Percentiles rank a stretch among this genome's conserved stretches.
phyloP scores from a whole-genome alignment of 352 stramenopile genomes.

The Thalassiosira livingstoniorum region DNA sequence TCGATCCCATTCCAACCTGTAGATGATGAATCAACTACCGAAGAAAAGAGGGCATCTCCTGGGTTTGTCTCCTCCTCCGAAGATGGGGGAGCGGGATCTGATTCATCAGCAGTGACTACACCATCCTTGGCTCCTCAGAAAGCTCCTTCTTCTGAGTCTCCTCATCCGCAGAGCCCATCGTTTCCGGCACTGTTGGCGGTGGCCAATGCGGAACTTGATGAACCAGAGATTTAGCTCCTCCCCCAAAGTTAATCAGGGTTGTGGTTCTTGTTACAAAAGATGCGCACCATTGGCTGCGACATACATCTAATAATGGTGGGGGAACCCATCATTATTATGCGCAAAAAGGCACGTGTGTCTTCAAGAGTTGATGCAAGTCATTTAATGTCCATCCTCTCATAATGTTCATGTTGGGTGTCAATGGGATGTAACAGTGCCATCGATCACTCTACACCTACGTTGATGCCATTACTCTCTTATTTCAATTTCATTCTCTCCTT shows the following conservation, averaged over 20 bases:
- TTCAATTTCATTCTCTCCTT: too few species aligned
- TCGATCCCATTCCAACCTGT: slow-evolving; percentile 8
- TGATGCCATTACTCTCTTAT: too few species aligned
- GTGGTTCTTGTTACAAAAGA: not conserved
- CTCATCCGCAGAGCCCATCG: slow-evolving; percentile 28
- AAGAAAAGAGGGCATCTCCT: too few species aligned
- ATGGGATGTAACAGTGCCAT: too few species aligned
- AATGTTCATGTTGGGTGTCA: too few species aligned
- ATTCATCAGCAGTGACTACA: slow-evolving; percentile 38
- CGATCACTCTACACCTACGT: too few species aligned
- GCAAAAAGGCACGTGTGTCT: not conserved
- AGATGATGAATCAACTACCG: too few species aligned
- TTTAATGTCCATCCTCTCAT: too few species aligned
- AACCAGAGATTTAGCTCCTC: not conserved
- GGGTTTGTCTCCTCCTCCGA: slow-evolving; percentile 31
- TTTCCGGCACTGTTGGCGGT: slow-evolving; percentile 40
- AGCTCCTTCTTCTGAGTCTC: not conserved
- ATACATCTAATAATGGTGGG: not conserved
- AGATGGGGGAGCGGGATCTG: slow-evolving; percentile 14
- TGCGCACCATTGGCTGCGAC: not conserved
- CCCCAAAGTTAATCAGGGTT: not conserved
- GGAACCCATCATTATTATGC: not conserved
- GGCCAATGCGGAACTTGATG: slow-evolving; percentile 32
- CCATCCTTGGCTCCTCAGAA: slow-evolving; percentile 26
- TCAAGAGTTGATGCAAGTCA: not conserved